Evolutionary conservation across 805 yeast species (phyloP), one percentile per base, ranked within the genome.

Genomic region (Wickerhamomyces hampshirensis): DNA sequence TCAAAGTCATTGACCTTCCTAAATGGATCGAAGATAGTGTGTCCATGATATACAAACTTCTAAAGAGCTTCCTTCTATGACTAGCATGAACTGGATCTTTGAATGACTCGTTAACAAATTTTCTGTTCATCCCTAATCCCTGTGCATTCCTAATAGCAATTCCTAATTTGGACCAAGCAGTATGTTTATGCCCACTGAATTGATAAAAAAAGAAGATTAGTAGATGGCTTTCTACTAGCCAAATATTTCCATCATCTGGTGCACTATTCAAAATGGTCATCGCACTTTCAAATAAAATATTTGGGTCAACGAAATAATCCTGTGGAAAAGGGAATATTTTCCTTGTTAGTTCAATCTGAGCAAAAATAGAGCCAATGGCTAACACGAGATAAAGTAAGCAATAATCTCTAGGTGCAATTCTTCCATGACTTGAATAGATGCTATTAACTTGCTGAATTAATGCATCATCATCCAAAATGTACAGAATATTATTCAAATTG

Each of bases 161-260:
- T 7, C 72, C 71, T 17, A 69, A 43, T 43, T 59, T 60, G 11
- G 68, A 52, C 74, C 74, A 70, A 5, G 73, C 66, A 0, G 66
- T 53, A 31, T 59, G 59, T 38, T 68, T 58, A 33, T 60, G 62
- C 8, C 69, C 62, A n/a, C 56, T 56, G 21, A 57, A 50, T 33
- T 65, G 69, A 38, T 69, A 62, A 44, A 57, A 68, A 43, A 68
- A 59, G 44, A 58, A 66, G 24, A 62, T 52, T 16, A 71, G 43
- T 21, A 65, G 43, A 39, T 68, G 55, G 5, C 65, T 63, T 38
- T 66, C 69, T 3, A 66, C 66, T 10, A 65, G 44, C 72, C 73
- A 68, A 11, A 67, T 35, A 30, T 51, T 61, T 18, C 60, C 65
- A 42, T 65, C 71, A 31, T 65, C 65, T n/a, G 56, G 55, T 1